phyloP scores from a whole-genome alignment of 495 filamentous ascomycete species.

The Lepidopterella palustris region DNA sequence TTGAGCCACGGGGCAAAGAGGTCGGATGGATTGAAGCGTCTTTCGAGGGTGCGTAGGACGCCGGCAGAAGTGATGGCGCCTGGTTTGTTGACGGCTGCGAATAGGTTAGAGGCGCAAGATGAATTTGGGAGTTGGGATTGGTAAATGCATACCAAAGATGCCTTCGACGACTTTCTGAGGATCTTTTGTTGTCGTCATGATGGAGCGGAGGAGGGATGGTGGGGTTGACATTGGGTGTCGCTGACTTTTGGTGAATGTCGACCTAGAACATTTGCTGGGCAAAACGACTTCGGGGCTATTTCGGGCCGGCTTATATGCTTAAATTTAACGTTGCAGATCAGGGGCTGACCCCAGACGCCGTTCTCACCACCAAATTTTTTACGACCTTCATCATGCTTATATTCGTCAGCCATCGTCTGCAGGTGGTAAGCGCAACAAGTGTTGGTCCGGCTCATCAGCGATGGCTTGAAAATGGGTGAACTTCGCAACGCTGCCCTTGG shows the following conservation, averaged over 20 bases:
- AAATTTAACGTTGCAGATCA: background rate
- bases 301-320: background rate
- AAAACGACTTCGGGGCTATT: background rate
- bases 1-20: slow-evolving; percentile 69
- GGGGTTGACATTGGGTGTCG: slow-evolving; percentile 8
- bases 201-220: slow-evolving; percentile 8
- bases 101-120: background rate
- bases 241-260: background rate
- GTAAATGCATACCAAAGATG: slow-evolving; percentile 19
- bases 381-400: background rate
- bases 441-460: background rate
- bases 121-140: background rate
- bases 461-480: background rate
- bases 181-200: slow-evolving; percentile 18
- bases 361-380: background rate
- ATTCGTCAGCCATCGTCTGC: background rate
- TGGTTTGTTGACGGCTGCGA: slow-evolving; percentile 85
- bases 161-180: slow-evolving; percentile 21
- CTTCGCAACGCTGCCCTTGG: background rate
- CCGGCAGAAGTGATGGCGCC: slow-evolving; percentile 75
- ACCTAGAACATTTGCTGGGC: background rate
- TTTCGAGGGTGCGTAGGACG: slow-evolving; percentile 76
- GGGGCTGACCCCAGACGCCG: background rate
- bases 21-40: slow-evolving; percentile 70
- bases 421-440: background rate